phyloP scores from a whole-genome alignment of 768 basidiomycete species.

The Lentinula sp. region DNA sequence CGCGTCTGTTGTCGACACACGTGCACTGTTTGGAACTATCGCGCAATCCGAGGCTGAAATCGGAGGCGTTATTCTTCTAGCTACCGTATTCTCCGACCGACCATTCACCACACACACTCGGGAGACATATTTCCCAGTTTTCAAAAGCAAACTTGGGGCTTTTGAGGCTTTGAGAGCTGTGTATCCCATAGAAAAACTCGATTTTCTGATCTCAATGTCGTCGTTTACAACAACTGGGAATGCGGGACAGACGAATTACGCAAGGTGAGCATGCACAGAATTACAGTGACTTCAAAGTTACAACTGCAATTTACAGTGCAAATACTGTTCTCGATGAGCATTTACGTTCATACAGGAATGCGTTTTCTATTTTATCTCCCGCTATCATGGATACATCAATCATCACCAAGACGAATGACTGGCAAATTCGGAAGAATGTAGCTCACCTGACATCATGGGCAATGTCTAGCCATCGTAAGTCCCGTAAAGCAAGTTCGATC shows the following conservation, averaged over 20 bases:
- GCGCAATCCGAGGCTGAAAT: slow-evolving; percentile 7
- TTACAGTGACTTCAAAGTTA: not conserved
- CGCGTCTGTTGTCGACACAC: slow-evolving; percentile 4
- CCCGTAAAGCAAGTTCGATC: not conserved
- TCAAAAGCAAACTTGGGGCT: slow-evolving; percentile 12
- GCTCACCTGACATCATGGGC: not conserved
- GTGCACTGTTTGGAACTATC: slow-evolving; percentile 1
- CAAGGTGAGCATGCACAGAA: not conserved
- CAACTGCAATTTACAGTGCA: not conserved
- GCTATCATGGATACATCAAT: not conserved
- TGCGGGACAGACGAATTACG: slow-evolving; percentile 1
- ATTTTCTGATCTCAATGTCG: not conserved
- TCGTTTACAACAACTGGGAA: not conserved
- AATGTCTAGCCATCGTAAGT: not conserved
- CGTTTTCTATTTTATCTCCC: not conserved
- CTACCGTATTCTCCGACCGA: slow-evolving; percentile 12
- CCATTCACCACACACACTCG: slow-evolving; percentile 13
- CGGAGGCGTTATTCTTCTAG: slow-evolving; percentile 13
- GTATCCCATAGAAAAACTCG: not conserved
- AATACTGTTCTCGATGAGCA: slow-evolving; percentile 1
- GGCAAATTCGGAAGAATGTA: not conserved
- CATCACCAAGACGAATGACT: not conserved
- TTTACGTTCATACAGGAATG: not conserved
- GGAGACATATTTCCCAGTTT: slow-evolving; percentile 12
- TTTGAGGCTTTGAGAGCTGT: slow-evolving; percentile 10